Base-by-base conservation (phyloP, 495 filamentous ascomycete genomes). In the Aspergillus indologenus region DNA sequence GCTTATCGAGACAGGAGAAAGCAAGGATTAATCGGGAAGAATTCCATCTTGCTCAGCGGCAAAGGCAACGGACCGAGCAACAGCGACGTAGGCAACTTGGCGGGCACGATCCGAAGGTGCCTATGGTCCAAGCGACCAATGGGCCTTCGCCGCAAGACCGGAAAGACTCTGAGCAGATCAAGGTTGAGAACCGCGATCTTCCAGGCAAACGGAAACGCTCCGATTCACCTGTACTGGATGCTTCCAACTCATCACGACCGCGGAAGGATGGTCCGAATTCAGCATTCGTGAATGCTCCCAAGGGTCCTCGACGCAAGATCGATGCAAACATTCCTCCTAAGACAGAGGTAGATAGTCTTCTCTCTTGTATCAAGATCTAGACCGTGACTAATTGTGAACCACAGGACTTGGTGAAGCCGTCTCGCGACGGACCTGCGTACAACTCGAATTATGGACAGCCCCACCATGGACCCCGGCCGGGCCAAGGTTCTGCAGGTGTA, bases 31-130 rank as follows among this genome's bases (percentile, higher is more conserved):
- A 54, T 2, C 62, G 64, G 6, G 67, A 74, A 34, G 80, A 82
- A 54, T 50, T 56, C 52, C 59, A 60, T 8, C 74, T 71, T 47
- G 61, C 69, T 8, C 65, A 65, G 4, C 56, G 62, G 5, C 66
- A 71, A 23, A 74, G 71, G 48, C 65, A 68, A 24, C 68, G 63
- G 18, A 56, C 64, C 0, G 78, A 81, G 34, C 71, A 70, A 40
- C 73, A 74, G 57, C 75, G 72, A 51, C 68, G 68, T 40, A 70
- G 63, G 48, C 79, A 82, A 47, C 64, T 79, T 20, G 77, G 73
- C 22, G 70, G 69, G 2, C 78, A 81, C 62, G 75, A 81, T 62
- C 75, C 71, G 15, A 75, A 77, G 46, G 70, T 83, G 20, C 81
- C 81, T 6, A 54, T 65, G 8, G 68, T 83, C 49, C 69, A 73